Evolutionary conservation across 1,139 yeast species (phyloP).

Genomic region (Protomyces gravidus): DNA sequence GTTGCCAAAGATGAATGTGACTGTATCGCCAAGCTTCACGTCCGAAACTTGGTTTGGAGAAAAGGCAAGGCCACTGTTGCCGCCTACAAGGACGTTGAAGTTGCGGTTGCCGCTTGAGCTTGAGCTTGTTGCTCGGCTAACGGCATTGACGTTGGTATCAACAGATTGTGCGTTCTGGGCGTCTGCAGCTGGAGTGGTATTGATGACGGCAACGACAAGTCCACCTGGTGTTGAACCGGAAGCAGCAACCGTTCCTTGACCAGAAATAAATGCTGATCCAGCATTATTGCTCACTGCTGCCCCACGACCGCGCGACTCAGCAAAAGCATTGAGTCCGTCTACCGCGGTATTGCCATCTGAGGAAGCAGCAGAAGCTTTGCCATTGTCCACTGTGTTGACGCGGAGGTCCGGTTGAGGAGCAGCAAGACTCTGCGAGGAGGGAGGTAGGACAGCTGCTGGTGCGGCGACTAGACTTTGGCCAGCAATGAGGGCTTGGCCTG

Average conservation of each 20-base stretch:
- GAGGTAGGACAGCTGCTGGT: neutral
- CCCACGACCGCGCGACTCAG: constrained; percentile 5
- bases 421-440: neutral
- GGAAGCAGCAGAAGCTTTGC: constrained; percentile 2
- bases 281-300: neutral
- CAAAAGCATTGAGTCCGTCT: neutral
- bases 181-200: neutral
- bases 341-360: neutral
- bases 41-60: neutral
- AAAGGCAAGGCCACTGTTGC: constrained; percentile 5
- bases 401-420: neutral
- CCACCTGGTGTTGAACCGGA: constrained; percentile 1
- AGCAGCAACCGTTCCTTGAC: constrained; percentile 4
- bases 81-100: constrained; percentile 14
- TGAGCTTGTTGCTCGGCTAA: neutral
- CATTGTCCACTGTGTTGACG: constrained; percentile 1
- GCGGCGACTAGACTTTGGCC: neutral
- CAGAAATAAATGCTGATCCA: constrained; percentile 2
- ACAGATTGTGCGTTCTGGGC: neutral
- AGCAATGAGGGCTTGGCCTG: neutral
- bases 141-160: neutral
- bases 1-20: constrained; percentile 4
- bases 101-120: neutral
- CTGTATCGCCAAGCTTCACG: neutral
- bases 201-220: constrained; percentile 1